Percentiles rank a stretch among this genome's conserved stretches.
Evolutionary conservation across 306 rosid genomes (phyloP).

Genomic region (cucumber (Cucumis sativus)): Cucumber_9930_V3 NC_026659.2:21927501-21928000

Average conservation of each 20-base stretch:
- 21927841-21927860: not conserved
- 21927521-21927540: no score
- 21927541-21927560: not conserved
- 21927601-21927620: slow-evolving; percentile 44
- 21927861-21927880: not conserved
- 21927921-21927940: no score
- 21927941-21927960: no score
- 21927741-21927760: not conserved
- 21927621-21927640: slow-evolving; percentile 26
- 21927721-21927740: not conserved
- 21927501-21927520: no score
- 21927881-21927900: not conserved
- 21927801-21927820: slow-evolving; percentile 1
- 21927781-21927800: not conserved
- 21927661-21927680: not conserved
- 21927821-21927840: not conserved
- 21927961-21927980: no score
- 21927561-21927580: not conserved
- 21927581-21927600: not conserved
- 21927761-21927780: not conserved
- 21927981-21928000: no score
- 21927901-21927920: no score
- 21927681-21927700: not conserved
- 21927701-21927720: not conserved
- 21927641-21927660: not conserved